Conservation (phyloP, 345 rosid genomes). For the Erodium maritimum region DNA sequence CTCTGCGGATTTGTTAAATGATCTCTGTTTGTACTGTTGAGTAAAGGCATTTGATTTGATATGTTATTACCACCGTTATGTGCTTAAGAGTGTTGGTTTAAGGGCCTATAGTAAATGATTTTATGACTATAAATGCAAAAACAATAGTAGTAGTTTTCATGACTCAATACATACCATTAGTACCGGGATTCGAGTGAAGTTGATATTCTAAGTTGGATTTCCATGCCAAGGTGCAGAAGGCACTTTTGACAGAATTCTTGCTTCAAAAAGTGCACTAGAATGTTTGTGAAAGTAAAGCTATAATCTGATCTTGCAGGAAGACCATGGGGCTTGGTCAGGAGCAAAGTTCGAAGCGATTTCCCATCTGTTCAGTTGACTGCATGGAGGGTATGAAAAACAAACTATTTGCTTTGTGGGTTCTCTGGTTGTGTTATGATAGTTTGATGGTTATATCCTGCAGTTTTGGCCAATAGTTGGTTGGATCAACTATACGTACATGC, state of each 20-base stretch:
- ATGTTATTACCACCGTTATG: not conserved
- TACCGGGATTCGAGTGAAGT: not conserved
- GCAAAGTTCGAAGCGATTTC: constrained; percentile 54
- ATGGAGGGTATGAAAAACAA: constrained; percentile 57
- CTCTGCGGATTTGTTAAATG: no score
- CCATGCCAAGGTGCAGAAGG: no score
- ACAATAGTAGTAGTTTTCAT: no score
- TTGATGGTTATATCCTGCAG: constrained; percentile 30
- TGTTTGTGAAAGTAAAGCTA: not conserved
- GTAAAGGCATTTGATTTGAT: not conserved
- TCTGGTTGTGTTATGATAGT: not conserved
- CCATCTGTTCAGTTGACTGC: constrained; percentile 66
- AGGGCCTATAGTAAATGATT: no score
- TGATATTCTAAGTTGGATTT: no score
- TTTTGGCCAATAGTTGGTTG: constrained; percentile 87
- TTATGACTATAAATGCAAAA: no score
- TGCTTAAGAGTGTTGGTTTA: not conserved
- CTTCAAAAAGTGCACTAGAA: not conserved
- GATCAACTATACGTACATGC: constrained; percentile 75
- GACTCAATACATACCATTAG: no score
- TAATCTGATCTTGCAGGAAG: constrained; percentile 38
- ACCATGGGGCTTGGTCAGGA: constrained; percentile 56
- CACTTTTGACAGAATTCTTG: not conserved
- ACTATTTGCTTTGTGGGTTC: not conserved
- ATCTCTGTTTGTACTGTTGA: not conserved